These are phyloP conservation scores for Colletotrichum musae DNA, from an alignment of 2,329 filamentous ascomycete species.

Conservation along the genomic window DNA sequence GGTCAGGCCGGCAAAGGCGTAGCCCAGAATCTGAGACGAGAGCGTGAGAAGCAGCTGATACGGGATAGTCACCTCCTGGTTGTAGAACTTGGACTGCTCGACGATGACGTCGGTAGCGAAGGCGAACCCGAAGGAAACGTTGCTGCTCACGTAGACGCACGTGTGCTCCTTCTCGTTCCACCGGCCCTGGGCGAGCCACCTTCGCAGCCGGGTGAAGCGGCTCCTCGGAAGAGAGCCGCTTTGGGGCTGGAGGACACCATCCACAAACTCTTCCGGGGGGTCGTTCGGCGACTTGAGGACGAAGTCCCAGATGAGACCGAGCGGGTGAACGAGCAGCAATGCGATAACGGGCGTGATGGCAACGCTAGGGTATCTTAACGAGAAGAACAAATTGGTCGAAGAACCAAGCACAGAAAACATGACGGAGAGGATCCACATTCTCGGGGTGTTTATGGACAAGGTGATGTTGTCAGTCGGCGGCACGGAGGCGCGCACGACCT, in stretches of 20 bases:
- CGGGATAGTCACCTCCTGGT: constrained; percentile 80
- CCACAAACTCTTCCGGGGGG: constrained; percentile 54
- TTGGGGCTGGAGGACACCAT: constrained; percentile 48
- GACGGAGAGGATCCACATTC: constrained; percentile 88
- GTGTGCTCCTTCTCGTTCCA: constrained; percentile 94
- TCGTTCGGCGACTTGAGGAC: constrained; percentile 66
- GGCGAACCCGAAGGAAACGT: constrained; percentile 90
- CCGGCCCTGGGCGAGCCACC: constrained; percentile 83
- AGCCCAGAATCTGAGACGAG: constrained; percentile 89
- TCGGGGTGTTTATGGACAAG: constrained; percentile 88
- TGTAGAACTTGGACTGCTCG: constrained; percentile 91
- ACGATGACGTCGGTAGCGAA: constrained; percentile 93
- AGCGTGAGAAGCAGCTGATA: constrained; percentile 89
- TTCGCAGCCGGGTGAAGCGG: constrained; percentile 63
- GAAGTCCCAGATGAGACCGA: constrained; percentile 85
- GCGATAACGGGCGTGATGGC: constrained; percentile 92
- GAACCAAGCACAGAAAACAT: constrained; percentile 86
- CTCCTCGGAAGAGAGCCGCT: constrained; percentile 25
- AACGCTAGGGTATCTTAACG: constrained; percentile 89
- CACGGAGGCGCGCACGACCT: constrained; percentile 86
- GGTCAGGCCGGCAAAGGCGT: constrained; percentile 87
- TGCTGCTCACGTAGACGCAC: constrained; percentile 91
- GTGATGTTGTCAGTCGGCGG: constrained; percentile 81
- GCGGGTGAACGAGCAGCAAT: constrained; percentile 85
- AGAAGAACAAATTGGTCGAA: constrained; percentile 90